Base-by-base conservation (phyloP, 495 filamentous ascomycete species). In the Hypoxylon rickii region DNA sequence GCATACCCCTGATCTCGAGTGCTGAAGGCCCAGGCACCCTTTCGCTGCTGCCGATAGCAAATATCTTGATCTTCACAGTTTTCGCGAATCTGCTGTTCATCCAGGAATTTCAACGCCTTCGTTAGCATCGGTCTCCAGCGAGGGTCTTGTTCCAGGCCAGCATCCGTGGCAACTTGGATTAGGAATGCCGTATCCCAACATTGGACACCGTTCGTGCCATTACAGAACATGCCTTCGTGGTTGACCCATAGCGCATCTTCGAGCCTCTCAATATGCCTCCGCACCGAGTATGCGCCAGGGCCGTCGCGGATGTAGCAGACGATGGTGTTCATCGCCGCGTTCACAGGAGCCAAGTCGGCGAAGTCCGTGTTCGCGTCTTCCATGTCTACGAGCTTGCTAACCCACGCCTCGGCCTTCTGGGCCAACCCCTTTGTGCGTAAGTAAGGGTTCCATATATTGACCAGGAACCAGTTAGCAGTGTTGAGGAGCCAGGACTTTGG, bases 171-270 rank as follows among this genome's bases (percentile, higher is more conserved):
- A 7, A 86, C 85, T 68, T 96, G 92, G 17, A 96, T 90, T 33
- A 87, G 72, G 65, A 96, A 97, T 0, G 89, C 79, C 0, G 94
- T 98, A 66, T 98, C 94, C 94, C 94, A 98, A 36, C 84, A 87
- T 72, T 98, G 94, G 11, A 96, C 91, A 12, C 94, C 94, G 64
- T 98, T 97, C 26, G 94, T 98, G 26, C 94, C 94, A 68, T 97
- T 97, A 70, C 86, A 86, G 15, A 97, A 77, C 89, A 98, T 90
- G 19, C 94, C 94, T 69, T 97, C 94, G 33, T 82, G 55, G 33
- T 93, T 96, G 49, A 97, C 76, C 95, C 95, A 98, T 54, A 97
- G 76, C 54, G 88, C 94, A 58, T 98, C 95, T 32, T 88, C 74
- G 17, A 94, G 68, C 12, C 90, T 82, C 58, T 97, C 89, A 6